A percentile compares a stretch with the other conserved stretches of the same genome.
phyloP scores from a whole-genome alignment of 1,284 basidiomycete genomes.

The Grifola frondosa region DNA sequence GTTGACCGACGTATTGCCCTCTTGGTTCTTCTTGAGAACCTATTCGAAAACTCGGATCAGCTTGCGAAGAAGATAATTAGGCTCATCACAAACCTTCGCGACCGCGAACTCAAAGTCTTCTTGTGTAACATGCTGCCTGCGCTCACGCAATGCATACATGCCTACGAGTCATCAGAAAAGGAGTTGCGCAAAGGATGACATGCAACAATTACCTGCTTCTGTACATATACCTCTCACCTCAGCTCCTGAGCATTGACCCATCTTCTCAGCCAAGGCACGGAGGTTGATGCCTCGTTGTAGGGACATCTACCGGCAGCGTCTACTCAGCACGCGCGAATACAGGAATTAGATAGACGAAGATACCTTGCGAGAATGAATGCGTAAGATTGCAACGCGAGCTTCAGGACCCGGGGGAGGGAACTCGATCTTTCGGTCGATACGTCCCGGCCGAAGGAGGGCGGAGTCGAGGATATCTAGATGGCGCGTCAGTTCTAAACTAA shows the following conservation, averaged over 20 bases:
- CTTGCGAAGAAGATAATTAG: constrained; percentile 5
- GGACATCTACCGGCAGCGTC: constrained; percentile 71
- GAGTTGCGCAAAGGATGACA: background rate
- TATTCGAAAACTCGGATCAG: constrained; percentile 25
- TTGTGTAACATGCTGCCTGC: constrained; percentile 95
- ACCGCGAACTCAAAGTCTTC: constrained; percentile 99
- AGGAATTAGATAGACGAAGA: constrained; percentile 18
- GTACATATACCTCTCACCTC: constrained; percentile 99
- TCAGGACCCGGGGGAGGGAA: constrained; percentile 99
- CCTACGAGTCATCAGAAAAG: constrained; percentile 42
- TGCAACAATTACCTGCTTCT: constrained; percentile 75
- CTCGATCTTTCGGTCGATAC: constrained; percentile 98
- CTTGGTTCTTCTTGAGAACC: constrained; percentile 92
- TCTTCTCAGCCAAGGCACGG: constrained; percentile 93
- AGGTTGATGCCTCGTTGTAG: constrained; percentile 97
- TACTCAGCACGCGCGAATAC: background rate
- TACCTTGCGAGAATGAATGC: constrained; percentile 96
- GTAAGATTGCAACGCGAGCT: constrained; percentile 93
- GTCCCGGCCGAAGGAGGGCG: constrained; percentile 91
- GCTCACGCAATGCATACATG: constrained; percentile 96
- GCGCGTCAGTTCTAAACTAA: constrained; percentile 4
- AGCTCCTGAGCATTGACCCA: constrained; percentile 98
- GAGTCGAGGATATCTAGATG: constrained; percentile 88
- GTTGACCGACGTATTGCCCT: constrained; percentile 87
- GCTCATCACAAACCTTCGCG: constrained; percentile 67